These are phyloP conservation scores for Pseudocercospora fijiensis DNA, from an alignment of 2,329 filamentous ascomycete species.

Conservation along the genomic window DNA sequence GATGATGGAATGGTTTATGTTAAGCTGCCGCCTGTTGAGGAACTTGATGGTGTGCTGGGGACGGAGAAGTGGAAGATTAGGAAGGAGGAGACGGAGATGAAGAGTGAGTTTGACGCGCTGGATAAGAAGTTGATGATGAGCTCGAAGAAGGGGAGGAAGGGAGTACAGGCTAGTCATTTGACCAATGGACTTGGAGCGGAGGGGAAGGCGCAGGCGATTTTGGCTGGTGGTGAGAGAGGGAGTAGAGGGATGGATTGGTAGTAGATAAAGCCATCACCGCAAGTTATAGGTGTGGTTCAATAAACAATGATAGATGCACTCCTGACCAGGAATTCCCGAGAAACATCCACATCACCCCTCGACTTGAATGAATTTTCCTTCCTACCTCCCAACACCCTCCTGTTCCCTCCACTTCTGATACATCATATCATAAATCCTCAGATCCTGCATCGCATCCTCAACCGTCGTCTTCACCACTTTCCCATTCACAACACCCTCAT, in stretches of 20 bases:
- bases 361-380: no score
- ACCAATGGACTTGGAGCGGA: slow-evolving; percentile 46
- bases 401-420: slow-evolving; percentile 25
- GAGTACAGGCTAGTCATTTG: slow-evolving; percentile 47
- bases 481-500: slow-evolving; percentile 41
- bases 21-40: slow-evolving; percentile 74
- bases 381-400: background rate
- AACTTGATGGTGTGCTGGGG: slow-evolving; percentile 75
- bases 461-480: slow-evolving; percentile 45
- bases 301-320: background rate
- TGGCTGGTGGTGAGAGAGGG: slow-evolving; percentile 48
- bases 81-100: slow-evolving; percentile 60
- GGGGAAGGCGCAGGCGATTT: slow-evolving; percentile 45
- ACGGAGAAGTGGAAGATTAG: slow-evolving; percentile 76
- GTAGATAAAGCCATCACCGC: background rate
- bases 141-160: slow-evolving; percentile 53
- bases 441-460: slow-evolving; percentile 45
- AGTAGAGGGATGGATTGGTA: slow-evolving; percentile 47
- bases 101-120: slow-evolving; percentile 51
- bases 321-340: no score
- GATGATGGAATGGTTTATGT: slow-evolving; percentile 76
- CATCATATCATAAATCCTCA: slow-evolving; percentile 39
- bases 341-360: background rate
- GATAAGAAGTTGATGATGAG: slow-evolving; percentile 56
- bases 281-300: background rate